Base-by-base conservation (phyloP, 192 early-diverging fungal genomes). In the Paraglomus brasilianum region DNA sequence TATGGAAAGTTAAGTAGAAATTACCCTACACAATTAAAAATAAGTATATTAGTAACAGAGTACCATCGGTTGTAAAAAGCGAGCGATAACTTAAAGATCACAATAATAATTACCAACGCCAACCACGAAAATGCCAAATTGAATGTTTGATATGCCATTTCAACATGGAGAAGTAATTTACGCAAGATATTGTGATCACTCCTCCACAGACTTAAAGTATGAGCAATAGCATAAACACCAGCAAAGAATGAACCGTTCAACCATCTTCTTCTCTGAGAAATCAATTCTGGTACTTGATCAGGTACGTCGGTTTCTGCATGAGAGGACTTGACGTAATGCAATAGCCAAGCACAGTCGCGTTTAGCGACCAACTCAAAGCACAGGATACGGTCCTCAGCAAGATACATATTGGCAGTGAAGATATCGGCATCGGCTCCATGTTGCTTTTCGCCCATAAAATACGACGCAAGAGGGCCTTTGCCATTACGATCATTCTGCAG, bases 211-310 rank as follows among this genome's bases (percentile, higher is more conserved):
- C 85, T 81, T 75, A 81, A 83, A 80, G 85, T 93, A 77, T 95
- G 86, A 9, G 80, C 81, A 49, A 92, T 74, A 15, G 93, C 91
- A 81, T 96, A 93, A 55, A 97, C 84, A 39, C 87, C 86, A 4
- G 95, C 95, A 79, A 97, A 97, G 84, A 93, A 93, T 7, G 91
- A 93, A 46, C 95, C 95, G 80, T 95, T 94, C 64, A 93, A 87
- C 97, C 97, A 98, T 78, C 97, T 88, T 55, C 96, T 87, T 70
- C 96, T 87, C 82, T 98, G 97, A 40, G 93, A 95, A 58, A 98
- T 95, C 55, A 97, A 90, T 78, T 98, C 97, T 41, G 89, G 86
- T 22, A 92, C 80, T 4, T 77, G 69, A 48, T 84, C 78, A 5
- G 92, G 92, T 17, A 93, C 92, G 85, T 94, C 92, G 8, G 92